Evolutionary conservation across 208 protist genomes (phyloP).

Genomic region (Strigomonas galati): DNA sequence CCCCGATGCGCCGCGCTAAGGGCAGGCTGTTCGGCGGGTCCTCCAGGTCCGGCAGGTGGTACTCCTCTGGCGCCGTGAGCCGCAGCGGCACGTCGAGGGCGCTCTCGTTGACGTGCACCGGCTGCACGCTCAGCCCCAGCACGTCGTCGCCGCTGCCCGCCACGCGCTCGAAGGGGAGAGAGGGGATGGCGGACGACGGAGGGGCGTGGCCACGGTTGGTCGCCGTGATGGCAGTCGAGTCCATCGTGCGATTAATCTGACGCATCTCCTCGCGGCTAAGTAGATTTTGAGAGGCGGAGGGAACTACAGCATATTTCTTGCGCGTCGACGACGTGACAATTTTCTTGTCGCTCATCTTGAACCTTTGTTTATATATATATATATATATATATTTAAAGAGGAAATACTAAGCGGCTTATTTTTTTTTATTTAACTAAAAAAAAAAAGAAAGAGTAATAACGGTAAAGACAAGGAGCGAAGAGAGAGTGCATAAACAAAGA

Average conservation of each 20-base stretch:
- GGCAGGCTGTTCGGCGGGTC: slow-evolving; percentile 62
- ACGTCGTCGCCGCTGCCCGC: slow-evolving; percentile 43
- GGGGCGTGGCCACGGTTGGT: slow-evolving; percentile 20
- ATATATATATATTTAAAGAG: slow-evolving; percentile 15
- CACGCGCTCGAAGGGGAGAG: slow-evolving; percentile 55
- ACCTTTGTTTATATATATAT: slow-evolving; percentile 27
- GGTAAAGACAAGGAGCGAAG: background rate
- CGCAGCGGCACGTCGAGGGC: slow-evolving; percentile 80
- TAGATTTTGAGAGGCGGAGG: slow-evolving; percentile 40
- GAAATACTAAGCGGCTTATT: slow-evolving; percentile 1
- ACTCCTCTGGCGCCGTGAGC: slow-evolving; percentile 70
- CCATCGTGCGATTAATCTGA: slow-evolving; percentile 50
- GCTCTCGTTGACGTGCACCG: slow-evolving; percentile 49
- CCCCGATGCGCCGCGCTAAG: slow-evolving; percentile 55
- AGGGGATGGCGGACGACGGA: slow-evolving; percentile 48
- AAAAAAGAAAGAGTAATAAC: slow-evolving; percentile 1
- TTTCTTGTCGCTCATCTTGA: slow-evolving; percentile 5
- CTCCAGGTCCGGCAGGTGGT: slow-evolving; percentile 52
- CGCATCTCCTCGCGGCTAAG: slow-evolving; percentile 51
- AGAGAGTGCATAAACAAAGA: background rate
- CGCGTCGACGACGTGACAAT: slow-evolving; percentile 42
- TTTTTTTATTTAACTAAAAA: slow-evolving; percentile 1
- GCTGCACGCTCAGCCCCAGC: slow-evolving; percentile 39
- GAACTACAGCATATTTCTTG: slow-evolving; percentile 53
- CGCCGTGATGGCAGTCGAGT: slow-evolving; percentile 32